Conservation (phyloP, 768 basidiomycete genomes). For the Auriculariales sp. region DNA sequence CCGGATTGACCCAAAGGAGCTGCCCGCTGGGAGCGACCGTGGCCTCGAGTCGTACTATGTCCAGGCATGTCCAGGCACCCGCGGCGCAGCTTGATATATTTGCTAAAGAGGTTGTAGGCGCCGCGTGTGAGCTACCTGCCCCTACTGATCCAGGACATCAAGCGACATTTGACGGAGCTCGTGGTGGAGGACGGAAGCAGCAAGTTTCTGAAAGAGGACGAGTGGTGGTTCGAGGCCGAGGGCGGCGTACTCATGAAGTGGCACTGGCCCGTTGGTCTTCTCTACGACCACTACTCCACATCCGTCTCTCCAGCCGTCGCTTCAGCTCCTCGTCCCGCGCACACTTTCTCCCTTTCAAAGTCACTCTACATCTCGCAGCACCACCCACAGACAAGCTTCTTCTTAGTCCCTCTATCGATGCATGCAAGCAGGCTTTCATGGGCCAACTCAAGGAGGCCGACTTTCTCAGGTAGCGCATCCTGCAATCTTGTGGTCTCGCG, state of each 20-base stretch:
- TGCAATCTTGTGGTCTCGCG: neutral
- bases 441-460: slow-evolving; percentile 94
- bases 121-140: slow-evolving; percentile 90
- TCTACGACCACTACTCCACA: slow-evolving; percentile 68
- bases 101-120: slow-evolving; percentile 36
- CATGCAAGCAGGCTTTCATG: slow-evolving; percentile 91
- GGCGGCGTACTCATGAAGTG: slow-evolving; percentile 75
- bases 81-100: slow-evolving; percentile 7
- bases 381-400: slow-evolving; percentile 81
- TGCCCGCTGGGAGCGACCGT: slow-evolving; percentile 81
- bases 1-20: slow-evolving; percentile 75
- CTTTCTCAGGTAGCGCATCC: slow-evolving; percentile 53
- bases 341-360: slow-evolving; percentile 43
- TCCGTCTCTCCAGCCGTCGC: slow-evolving; percentile 43
- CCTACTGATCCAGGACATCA: slow-evolving; percentile 76
- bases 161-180: slow-evolving; percentile 78
- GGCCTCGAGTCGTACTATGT: slow-evolving; percentile 82
- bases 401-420: slow-evolving; percentile 62
- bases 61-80: slow-evolving; percentile 20
- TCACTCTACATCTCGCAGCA: slow-evolving; percentile 75
- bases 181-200: slow-evolving; percentile 80
- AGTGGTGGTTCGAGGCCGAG: slow-evolving; percentile 96
- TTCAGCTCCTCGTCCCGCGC: slow-evolving; percentile 20
- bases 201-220: slow-evolving; percentile 64
- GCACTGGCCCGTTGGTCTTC: slow-evolving; percentile 96